Base-by-base conservation (phyloP, 148 eudicot species). In the Chenopodium quinoa region DNA sequence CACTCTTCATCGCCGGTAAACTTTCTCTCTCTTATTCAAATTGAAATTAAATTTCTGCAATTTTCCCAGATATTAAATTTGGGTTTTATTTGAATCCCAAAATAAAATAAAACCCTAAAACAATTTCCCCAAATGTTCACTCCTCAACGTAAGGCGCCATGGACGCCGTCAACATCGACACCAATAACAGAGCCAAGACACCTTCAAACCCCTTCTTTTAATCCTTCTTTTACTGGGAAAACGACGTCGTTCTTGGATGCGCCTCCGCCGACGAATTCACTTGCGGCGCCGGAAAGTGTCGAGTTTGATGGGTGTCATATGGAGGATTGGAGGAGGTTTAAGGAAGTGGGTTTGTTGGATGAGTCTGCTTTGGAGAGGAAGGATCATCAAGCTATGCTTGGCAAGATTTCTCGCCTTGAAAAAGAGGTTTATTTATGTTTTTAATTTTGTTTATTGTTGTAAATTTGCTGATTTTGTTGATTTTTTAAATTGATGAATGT, bases 241-340 rank as follows among this genome's bases (percentile, higher is more conserved):
- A 81, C 88, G n/a, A 88, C 89, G 76, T 88, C 94, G 19, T 91
- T 86, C 66, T 44, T 78, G 20, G 98, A 94, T 50, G 90, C 83
- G 73, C 91, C 91, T 1, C 92, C 93, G 75, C 94, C 94, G 31
- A 50, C 83, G 79, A 86, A 86, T 32, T 87, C 82, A 13, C 81
- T 91, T 85, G 76, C 44, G 82, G 65, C 48, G 56, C 27, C 20
- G 63, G 78, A 79, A 9, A 75, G 50, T 20, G 75, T 6, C 10
- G 75, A 69, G 2, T 78, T 78, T 6, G 91, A 77, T 9, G 75
- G 52, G 9, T 89, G 80, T 17, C 85, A 82, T 79, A 64, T 64
- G 82, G 95, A 90, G 74, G 97, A 93, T 83, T 93, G 98, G 98
- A 89, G 84, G 81, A 76, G 90, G 90, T 94, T 93, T 84, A 89